Base-by-base conservation (phyloP, 352 stramenopile species). In the Phytophthora colocasiae region DNA sequence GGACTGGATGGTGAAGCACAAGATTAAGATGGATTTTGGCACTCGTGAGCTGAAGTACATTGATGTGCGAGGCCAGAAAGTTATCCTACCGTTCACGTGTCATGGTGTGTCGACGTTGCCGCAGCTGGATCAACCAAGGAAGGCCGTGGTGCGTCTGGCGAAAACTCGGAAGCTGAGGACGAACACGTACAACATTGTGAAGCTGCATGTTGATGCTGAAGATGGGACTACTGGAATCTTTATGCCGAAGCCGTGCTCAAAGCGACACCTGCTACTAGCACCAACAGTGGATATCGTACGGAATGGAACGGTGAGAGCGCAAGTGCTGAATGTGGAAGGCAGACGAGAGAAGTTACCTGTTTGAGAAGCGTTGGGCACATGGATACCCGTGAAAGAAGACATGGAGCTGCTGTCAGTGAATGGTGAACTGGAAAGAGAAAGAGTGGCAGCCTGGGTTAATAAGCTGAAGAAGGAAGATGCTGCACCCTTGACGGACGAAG, bases 301-400 rank as follows among this genome's bases (percentile, higher is more conserved):
- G 0, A 29, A 65, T 8, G 38, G 57, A 5, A 44, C 59, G 4
- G 10, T 47, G 1, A 5, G 27, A 4, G 52, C 69, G 0, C 45
- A 53, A 5, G 34, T 71, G 6, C 7, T 76, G 17, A 75, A 64
- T n/a, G 17, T 75, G 1, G 26, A 60, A 10, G 68, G 62, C n/a
- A 22, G 5, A 45, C 39, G 39, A 2, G 39, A 45, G 8, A 45
- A n/a, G 24, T 45, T 45, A 45, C n/a, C 39, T 24, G 39, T 8
- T 22, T 8, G 39, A 45, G 39, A 14, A 9, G 39, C 15, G 6
- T 14, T 45, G 3, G 39, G 39, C 19, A 45, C 39, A 6, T 45
- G 15, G 39, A 45, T 45, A 24, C 39, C 39, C 6, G 19, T 17
- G 6, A 19, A 22, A 4, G 14, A 45, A 17, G 19, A 10, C 14